These are phyloP conservation scores for Fusarium coffeatum DNA, from an alignment of 2,329 filamentous ascomycete species.

Conservation along the genomic window DNA sequence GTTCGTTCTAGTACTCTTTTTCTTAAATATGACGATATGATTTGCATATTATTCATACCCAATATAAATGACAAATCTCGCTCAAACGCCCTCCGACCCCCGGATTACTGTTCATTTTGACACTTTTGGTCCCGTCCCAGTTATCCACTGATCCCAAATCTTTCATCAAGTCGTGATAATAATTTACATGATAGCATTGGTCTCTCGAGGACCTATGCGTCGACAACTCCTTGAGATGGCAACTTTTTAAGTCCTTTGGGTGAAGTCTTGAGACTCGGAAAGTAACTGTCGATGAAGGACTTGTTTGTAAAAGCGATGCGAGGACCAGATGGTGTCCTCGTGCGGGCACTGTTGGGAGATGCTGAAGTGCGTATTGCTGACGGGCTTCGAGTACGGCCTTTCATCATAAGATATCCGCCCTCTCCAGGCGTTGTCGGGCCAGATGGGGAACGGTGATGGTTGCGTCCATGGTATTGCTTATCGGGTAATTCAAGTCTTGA, in stretches of 20 bases:
- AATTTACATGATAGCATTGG: constrained; percentile 19
- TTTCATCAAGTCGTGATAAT: constrained; percentile 39
- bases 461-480: constrained; percentile 51
- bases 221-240: constrained; percentile 31
- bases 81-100: constrained; percentile 23
- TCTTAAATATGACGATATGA: too few species aligned
- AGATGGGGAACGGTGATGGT: constrained; percentile 59
- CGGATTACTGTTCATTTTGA: constrained; percentile 9
- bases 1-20: not conserved
- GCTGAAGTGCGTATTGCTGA: constrained; percentile 44
- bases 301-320: constrained; percentile 49
- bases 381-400: constrained; percentile 52
- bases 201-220: constrained; percentile 23
- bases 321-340: constrained; percentile 60
- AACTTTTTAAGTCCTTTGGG: constrained; percentile 51
- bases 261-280: constrained; percentile 51
- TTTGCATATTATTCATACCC: not conserved
- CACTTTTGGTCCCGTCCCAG: not conserved
- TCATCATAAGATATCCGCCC: constrained; percentile 59
- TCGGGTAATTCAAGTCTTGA: constrained; percentile 63
- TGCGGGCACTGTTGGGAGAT: constrained; percentile 61
- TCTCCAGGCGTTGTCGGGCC: constrained; percentile 56
- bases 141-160: not conserved
- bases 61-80: not conserved
- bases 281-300: constrained; percentile 56